Conservation (phyloP, 768 basidiomycete genomes). For the Lentinus tigrinus region DNA sequence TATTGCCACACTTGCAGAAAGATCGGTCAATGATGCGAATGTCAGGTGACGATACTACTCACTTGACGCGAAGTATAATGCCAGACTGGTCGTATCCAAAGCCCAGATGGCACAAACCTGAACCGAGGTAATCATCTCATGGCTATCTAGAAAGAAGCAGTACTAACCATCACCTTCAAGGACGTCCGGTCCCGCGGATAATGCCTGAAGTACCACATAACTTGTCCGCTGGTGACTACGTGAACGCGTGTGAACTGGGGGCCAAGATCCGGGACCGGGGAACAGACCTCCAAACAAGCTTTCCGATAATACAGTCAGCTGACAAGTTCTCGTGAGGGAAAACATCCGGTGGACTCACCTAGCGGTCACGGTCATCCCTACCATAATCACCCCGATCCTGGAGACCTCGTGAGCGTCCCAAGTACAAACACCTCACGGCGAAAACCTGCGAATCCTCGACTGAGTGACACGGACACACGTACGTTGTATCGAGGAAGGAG, state of each 20-base stretch:
- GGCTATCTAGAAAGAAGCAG: neutral
- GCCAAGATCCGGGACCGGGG: no score
- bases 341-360: neutral
- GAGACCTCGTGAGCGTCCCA: neutral
- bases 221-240: slow-evolving; percentile 4
- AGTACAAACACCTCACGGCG: neutral
- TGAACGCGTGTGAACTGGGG: no score
- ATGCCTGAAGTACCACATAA: slow-evolving; percentile 10
- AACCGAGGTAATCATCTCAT: no score
- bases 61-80: slow-evolving; percentile 5
- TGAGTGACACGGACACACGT: no score
- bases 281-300: slow-evolving; percentile 7
- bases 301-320: no score
- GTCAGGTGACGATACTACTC: neutral
- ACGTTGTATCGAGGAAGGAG: no score
- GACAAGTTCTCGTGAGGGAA: no score
- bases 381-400: slow-evolving; percentile 6
- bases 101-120: slow-evolving; percentile 6
- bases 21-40: neutral
- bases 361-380: slow-evolving; percentile 7
- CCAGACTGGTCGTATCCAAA: slow-evolving; percentile 3
- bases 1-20: slow-evolving; percentile 1
- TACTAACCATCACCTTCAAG: slow-evolving; percentile 3
- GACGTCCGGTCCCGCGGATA: slow-evolving; percentile 11
- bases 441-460: neutral